Evolutionary conservation across 2,329 filamentous ascomycete species (phyloP).

Genomic region (Dactylellina cionopaga): DNA sequence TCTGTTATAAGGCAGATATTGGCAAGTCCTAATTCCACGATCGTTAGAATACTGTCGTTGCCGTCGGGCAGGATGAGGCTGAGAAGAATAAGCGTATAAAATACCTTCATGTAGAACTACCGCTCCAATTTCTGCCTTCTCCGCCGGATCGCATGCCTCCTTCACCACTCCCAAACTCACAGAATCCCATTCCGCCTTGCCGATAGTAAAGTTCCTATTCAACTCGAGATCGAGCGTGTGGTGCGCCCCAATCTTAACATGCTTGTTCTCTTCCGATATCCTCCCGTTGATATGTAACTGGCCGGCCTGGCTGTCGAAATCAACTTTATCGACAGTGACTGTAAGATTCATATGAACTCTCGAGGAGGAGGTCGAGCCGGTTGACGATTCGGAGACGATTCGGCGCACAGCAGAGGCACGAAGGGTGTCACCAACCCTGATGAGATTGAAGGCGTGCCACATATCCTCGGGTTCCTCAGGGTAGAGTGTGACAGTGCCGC

Average conservation of each 20-base stretch:
- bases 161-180: conserved; percentile 80
- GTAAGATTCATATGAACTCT: conserved; percentile 73
- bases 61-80: neutral
- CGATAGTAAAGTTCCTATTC: conserved; percentile 84
- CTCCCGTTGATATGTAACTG: conserved; percentile 75
- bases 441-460: conserved; percentile 81
- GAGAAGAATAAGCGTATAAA: neutral
- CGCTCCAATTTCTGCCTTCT: conserved; percentile 83
- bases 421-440: conserved; percentile 72
- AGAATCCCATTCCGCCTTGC: conserved; percentile 90
- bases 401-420: conserved; percentile 74
- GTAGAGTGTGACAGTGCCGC: conserved; percentile 72
- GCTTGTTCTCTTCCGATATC: conserved; percentile 73
- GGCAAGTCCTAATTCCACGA: conserved; percentile 64
- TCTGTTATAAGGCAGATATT: conserved; percentile 86
- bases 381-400: conserved; percentile 69
- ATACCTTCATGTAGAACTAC: conserved; percentile 89
- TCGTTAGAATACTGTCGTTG: conserved; percentile 3
- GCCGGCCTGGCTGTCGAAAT: conserved; percentile 75
- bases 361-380: conserved; percentile 71
- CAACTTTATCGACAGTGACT: conserved; percentile 72
- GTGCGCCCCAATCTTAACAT: conserved; percentile 73
- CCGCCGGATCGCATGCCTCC: conserved; percentile 81
- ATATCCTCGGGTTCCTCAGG: conserved; percentile 81
- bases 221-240: conserved; percentile 86